A percentile compares a stretch with the other conserved stretches of the same genome.
Evolutionary conservation across 2,329 filamentous ascomycete species (phyloP).

Genomic region (Neocucurbitaria cava): DNA sequence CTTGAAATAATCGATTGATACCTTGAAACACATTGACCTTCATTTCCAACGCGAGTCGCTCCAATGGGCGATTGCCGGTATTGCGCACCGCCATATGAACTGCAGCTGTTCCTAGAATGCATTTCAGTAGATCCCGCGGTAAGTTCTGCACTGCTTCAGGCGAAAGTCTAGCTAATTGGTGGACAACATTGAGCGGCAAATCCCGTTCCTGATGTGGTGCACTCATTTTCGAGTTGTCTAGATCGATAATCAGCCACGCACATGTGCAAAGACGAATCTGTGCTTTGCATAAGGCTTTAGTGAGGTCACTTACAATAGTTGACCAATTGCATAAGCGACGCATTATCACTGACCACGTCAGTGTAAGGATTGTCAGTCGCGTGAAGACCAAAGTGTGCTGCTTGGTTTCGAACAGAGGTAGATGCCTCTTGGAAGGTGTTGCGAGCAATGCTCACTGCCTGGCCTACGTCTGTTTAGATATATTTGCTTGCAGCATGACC

Average conservation of each 20-base stretch:
- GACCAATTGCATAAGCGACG: constrained; percentile 17
- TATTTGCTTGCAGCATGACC: neutral
- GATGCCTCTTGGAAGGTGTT: constrained; percentile 16
- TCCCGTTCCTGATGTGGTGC: constrained; percentile 7
- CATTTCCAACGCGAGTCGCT: constrained; percentile 27
- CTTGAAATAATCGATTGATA: constrained; percentile 19
- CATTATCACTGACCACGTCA: constrained; percentile 8
- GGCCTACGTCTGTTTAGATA: constrained; percentile 10
- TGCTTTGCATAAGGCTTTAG: neutral
- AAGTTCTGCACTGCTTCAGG: constrained; percentile 14
- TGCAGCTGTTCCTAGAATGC: constrained; percentile 28
- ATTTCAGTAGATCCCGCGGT: constrained; percentile 25
- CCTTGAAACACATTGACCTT: constrained; percentile 28
- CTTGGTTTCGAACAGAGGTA: constrained; percentile 18
- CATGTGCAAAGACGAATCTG: neutral
- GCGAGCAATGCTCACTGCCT: constrained; percentile 20
- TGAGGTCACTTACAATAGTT: constrained; percentile 22
- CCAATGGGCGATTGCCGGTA: constrained; percentile 15
- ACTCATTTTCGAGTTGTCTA: constrained; percentile 26
- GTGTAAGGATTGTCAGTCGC: constrained; percentile 3
- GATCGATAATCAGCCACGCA: neutral
- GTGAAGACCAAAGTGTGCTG: constrained; percentile 18
- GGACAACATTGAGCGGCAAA: constrained; percentile 11
- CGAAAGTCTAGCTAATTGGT: constrained; percentile 17
- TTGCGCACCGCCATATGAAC: constrained; percentile 30